These are phyloP conservation scores for Trichophyton equinum DNA, from an alignment of 2,329 filamentous ascomycete species.

Conservation along the genomic window DNA sequence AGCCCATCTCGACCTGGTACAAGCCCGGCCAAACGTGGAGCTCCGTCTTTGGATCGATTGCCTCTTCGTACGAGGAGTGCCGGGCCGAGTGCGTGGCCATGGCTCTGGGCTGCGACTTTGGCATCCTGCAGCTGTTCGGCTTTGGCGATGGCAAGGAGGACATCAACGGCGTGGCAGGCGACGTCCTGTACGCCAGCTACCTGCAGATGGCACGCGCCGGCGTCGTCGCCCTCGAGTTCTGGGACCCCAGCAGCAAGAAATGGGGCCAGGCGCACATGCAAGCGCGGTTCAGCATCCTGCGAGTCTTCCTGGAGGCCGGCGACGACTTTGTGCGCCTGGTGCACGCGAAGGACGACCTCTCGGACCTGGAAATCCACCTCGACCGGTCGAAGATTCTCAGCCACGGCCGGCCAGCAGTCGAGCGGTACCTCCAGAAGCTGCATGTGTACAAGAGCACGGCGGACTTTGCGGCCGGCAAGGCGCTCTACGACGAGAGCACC, in stretches of 20 bases:
- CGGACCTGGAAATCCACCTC: conserved; percentile 67
- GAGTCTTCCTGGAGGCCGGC: conserved; percentile 66
- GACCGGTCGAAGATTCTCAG: conserved; percentile 79
- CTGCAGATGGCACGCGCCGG: conserved; percentile 92
- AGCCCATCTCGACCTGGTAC: conserved; percentile 77
- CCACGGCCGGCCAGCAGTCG: conserved; percentile 69
- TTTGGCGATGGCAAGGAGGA: conserved; percentile 66
- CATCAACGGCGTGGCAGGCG: conserved; percentile 64
- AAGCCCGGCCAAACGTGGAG: conserved; percentile 93
- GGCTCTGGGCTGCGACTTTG: conserved; percentile 78
- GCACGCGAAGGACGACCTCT: conserved; percentile 60
- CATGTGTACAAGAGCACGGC: conserved; percentile 89
- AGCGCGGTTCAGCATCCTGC: conserved; percentile 75
- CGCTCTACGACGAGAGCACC: conserved; percentile 75
- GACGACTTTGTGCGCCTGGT: conserved; percentile 75
- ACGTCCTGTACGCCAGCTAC: conserved; percentile 79
- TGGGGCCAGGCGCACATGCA: conserved; percentile 92
- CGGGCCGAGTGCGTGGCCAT: conserved; percentile 89
- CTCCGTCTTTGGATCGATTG: conserved; percentile 76
- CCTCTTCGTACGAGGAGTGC: conserved; percentile 87
- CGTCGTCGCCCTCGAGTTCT: conserved; percentile 77
- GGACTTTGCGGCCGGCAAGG: conserved; percentile 63
- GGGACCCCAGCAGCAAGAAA: conserved; percentile 80
- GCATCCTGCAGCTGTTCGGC: conserved; percentile 79
- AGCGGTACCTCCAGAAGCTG: conserved; percentile 76